Evolutionary conservation across 306 rosid genomes (phyloP).

Genomic region (Inga leiocalycina): DNA sequence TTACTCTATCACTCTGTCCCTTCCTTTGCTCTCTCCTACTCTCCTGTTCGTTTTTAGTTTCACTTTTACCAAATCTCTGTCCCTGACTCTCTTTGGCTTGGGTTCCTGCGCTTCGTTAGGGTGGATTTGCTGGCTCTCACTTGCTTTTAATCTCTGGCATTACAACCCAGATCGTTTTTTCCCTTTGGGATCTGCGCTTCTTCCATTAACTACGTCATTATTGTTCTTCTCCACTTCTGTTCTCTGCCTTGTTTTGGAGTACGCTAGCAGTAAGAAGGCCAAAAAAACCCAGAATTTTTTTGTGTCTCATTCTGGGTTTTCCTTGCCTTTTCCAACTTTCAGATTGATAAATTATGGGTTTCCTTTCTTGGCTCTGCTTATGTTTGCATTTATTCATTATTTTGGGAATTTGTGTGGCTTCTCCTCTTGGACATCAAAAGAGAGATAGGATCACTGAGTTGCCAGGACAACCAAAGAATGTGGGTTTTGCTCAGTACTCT

Average conservation of each 20-base stretch:
- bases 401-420: slow-evolving; percentile 50
- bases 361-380: slow-evolving; percentile 29
- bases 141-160: slow-evolving; percentile 28
- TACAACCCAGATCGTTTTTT: slow-evolving; percentile 25
- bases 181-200: background rate
- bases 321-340: background rate
- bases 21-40: background rate
- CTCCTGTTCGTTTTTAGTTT: background rate
- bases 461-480: slow-evolving; percentile 87
- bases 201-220: slow-evolving; percentile 8
- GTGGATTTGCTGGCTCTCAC: background rate
- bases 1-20: background rate
- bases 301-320: slow-evolving; percentile 25
- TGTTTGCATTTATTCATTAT: slow-evolving; percentile 49
- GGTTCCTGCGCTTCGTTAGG: slow-evolving; percentile 3
- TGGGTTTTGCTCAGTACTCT: slow-evolving; percentile 78
- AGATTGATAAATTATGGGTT: slow-evolving; percentile 47
- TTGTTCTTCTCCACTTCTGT: slow-evolving; percentile 6
- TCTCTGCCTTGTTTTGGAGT: slow-evolving; percentile 19
- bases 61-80: background rate
- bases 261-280: slow-evolving; percentile 9
- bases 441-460: slow-evolving; percentile 64
- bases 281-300: slow-evolving; percentile 27
- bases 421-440: slow-evolving; percentile 59
- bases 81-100: background rate